These are phyloP conservation scores for Rhodotorula sp. DNA, from an alignment of 1,284 basidiomycete species.

Conservation along the genomic window DNA sequence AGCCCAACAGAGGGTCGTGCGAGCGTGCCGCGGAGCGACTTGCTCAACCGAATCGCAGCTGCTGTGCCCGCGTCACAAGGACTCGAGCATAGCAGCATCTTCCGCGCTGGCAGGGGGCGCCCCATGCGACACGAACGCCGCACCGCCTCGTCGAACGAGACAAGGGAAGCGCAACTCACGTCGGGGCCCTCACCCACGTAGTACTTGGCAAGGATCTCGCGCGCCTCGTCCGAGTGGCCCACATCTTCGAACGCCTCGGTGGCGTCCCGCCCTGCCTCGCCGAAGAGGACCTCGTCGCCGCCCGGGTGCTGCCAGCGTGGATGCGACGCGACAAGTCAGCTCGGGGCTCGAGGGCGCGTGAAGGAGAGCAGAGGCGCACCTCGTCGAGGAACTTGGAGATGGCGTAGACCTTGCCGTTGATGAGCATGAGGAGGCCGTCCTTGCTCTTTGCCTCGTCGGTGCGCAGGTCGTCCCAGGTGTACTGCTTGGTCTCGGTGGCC, in stretches of 20 bases:
- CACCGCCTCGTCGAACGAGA: neutral
- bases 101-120: too few relatives aligned
- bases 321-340: neutral
- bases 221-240: constrained; percentile 97
- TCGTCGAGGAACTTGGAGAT: constrained; percentile 94
- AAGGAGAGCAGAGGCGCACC: constrained; percentile 57
- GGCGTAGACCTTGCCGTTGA: constrained; percentile 91
- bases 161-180: constrained; percentile 45
- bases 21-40: neutral
- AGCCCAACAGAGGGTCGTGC: too few relatives aligned
- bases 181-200: constrained; percentile 58
- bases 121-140: too few relatives aligned
- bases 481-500: constrained; percentile 6
- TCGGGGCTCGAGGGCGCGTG: neutral
- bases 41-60: neutral
- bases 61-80: neutral
- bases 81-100: neutral
- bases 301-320: constrained; percentile 73
- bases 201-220: constrained; percentile 71
- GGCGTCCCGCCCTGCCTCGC: constrained; percentile 92
- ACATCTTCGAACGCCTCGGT: constrained; percentile 99
- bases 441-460: constrained; percentile 53
- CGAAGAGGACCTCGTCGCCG: constrained; percentile 94
- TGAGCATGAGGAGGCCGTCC: constrained; percentile 73
- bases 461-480: constrained; percentile 38